phyloP scores from a whole-genome alignment of 768 basidiomycete species.

The Serendipita vermifera region DNA sequence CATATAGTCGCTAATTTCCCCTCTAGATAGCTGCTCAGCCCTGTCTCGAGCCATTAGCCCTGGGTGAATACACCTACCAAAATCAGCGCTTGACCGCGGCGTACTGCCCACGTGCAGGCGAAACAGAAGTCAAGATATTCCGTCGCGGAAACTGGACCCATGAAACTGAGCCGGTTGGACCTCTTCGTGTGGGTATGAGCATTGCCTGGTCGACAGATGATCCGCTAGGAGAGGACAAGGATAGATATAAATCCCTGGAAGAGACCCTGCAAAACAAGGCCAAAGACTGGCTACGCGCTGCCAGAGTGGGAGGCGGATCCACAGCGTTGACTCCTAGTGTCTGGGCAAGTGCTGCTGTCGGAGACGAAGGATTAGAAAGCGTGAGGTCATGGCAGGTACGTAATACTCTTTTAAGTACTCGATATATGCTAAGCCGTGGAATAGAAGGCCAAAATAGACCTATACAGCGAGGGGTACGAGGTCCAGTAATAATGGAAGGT shows the following conservation, averaged over 20 bases:
- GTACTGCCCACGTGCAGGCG: not conserved
- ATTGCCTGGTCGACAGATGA: not conserved
- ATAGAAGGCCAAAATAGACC: not conserved
- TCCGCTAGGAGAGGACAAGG: not conserved
- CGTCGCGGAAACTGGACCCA: not conserved
- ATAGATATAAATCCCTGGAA: not conserved
- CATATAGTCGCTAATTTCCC: no score
- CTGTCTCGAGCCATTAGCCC: not conserved
- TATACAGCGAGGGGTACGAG: not conserved
- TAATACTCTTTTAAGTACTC: not conserved
- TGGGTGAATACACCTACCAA: not conserved
- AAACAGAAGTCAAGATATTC: not conserved
- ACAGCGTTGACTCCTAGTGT: not conserved
- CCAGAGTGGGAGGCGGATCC: not conserved
- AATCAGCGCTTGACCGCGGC: not conserved
- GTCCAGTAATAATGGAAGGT: no score
- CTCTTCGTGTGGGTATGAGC: not conserved
- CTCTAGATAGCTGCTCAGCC: conserved; percentile 4
- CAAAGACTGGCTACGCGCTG: not conserved
- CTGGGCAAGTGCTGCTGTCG: not conserved
- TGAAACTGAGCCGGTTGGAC: not conserved
- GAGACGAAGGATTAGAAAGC: not conserved
- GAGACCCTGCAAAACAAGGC: not conserved
- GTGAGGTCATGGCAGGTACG: not conserved
- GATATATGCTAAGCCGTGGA: not conserved